These are phyloP conservation scores for Cutaneotrichosporon sp. DNA, from an alignment of 1,284 basidiomycete genomes.

Conservation along the genomic window DNA sequence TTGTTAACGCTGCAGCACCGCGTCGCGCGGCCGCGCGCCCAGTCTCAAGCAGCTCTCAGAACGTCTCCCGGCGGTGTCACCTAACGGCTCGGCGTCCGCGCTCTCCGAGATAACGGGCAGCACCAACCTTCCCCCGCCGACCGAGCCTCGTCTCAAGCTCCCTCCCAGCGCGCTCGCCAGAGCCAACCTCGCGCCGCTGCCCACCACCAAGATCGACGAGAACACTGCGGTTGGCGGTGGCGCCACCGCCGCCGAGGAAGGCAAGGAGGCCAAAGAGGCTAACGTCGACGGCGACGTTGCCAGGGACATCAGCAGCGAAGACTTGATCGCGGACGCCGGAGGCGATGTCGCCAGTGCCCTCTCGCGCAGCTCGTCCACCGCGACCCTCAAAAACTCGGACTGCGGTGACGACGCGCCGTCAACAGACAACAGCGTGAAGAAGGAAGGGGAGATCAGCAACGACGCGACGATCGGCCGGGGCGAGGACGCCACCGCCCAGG, in stretches of 20 bases:
- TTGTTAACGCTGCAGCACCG: not conserved
- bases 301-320: not conserved
- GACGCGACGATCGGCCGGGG: no score
- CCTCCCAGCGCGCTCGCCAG: slow-evolving; percentile 59
- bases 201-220: not conserved
- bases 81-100: slow-evolving; percentile 23
- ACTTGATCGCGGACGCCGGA: not conserved
- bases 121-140: slow-evolving; percentile 32
- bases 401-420: not conserved
- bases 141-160: slow-evolving; percentile 53
- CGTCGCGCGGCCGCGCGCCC: not conserved
- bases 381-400: slow-evolving; percentile 2
- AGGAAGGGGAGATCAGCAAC: no score
- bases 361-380: not conserved
- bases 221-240: not conserved
- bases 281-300: not conserved
- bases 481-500: no score
- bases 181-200: slow-evolving; percentile 23
- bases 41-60: not conserved
- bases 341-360: not conserved
- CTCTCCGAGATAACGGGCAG: slow-evolving; percentile 46
- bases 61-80: not conserved
- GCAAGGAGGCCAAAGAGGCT: not conserved
- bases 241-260: not conserved
- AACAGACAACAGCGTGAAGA: no score